Conservation (phyloP, 371 early-diverging fungal species). For the Circinella umbellata region DNA sequence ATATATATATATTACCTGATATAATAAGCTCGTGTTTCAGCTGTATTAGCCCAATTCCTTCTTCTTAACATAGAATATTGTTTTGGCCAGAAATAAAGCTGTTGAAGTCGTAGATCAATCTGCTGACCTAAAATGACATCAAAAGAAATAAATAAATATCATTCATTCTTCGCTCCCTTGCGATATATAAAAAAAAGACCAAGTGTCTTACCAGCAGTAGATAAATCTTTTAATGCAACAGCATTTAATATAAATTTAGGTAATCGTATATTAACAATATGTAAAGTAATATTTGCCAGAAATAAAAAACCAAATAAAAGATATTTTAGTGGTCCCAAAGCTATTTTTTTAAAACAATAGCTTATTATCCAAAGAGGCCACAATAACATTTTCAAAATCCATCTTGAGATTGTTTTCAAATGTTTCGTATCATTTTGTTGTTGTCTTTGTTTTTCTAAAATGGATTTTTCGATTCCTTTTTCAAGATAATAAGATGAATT, state of each 20-base stretch:
- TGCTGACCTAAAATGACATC: conserved; percentile 61
- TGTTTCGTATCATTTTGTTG: background rate
- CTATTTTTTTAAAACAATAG: conserved; percentile 29
- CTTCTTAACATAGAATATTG: conserved; percentile 71
- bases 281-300: conserved; percentile 55
- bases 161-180: too few species aligned
- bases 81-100: conserved; percentile 83
- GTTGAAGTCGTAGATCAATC: conserved; percentile 80
- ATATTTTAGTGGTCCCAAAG: conserved; percentile 41
- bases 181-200: background rate
- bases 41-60: conserved; percentile 67
- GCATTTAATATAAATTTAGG: conserved; percentile 63
- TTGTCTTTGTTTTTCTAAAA: background rate
- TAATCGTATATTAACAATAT: conserved; percentile 57
- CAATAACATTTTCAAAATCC: background rate
- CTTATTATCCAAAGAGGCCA: background rate
- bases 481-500: conserved; percentile 58
- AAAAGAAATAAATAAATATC: background rate
- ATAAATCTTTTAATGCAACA: conserved; percentile 66
- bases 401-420: background rate
- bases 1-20: conserved; percentile 59
- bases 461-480: conserved; percentile 31
- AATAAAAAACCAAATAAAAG: conserved; percentile 49
- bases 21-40: conserved; percentile 79
- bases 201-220: conserved; percentile 54